Percentiles rank a stretch among this genome's conserved stretches.
Conservation (phyloP, 2,329 filamentous ascomycete genomes). For the Cercospora canescens region DNA sequence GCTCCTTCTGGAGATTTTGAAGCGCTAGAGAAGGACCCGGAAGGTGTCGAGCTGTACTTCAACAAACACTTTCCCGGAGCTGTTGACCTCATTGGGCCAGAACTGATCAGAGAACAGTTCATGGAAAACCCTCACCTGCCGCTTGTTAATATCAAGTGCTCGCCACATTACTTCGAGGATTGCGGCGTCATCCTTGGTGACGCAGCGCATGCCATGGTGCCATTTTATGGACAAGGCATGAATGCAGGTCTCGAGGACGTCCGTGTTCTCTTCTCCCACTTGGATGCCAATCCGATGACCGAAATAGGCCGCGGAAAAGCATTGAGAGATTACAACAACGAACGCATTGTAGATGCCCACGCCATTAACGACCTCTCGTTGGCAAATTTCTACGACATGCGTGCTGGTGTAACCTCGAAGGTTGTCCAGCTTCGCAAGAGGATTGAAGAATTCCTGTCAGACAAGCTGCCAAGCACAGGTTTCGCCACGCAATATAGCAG, state of each 20-base stretch:
- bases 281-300: constrained; percentile 66
- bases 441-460: constrained; percentile 79
- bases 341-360: constrained; percentile 76
- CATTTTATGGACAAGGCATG: constrained; percentile 98
- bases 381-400: constrained; percentile 93
- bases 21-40: constrained; percentile 63
- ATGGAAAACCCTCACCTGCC: constrained; percentile 82
- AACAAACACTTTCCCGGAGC: constrained; percentile 84
- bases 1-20: constrained; percentile 71
- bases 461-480: constrained; percentile 73
- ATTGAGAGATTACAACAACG: constrained; percentile 71
- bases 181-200: constrained; percentile 87
- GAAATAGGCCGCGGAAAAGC: constrained; percentile 46
- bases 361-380: constrained; percentile 91
- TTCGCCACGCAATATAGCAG: constrained; percentile 92
- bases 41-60: constrained; percentile 70
- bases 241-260: constrained; percentile 96
- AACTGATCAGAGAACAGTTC: constrained; percentile 74
- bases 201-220: constrained; percentile 95
- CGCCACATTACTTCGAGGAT: constrained; percentile 77
- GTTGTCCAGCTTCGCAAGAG: constrained; percentile 79
- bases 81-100: constrained; percentile 63
- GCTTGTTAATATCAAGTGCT: constrained; percentile 89
- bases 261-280: constrained; percentile 76
- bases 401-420: constrained; percentile 75